Evolutionary conservation across 2,329 filamentous ascomycete genomes (phyloP), one percentile per base, ranked within the genome.

Genomic region (Sphaerulina vaccinii): DNA sequence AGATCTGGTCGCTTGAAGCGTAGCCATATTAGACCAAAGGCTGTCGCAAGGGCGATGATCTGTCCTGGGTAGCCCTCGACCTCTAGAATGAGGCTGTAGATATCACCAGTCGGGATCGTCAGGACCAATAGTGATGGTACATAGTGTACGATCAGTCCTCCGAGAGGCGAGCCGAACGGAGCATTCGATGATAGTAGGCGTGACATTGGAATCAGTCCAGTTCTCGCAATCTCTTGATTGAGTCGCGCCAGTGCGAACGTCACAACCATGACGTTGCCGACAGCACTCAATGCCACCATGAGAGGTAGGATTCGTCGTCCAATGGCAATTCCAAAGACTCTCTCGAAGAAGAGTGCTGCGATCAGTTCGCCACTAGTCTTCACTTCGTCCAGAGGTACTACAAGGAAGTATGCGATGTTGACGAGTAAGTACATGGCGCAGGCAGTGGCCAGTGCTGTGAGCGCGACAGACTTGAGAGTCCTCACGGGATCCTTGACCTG

Each of bases 81-180:
- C 40, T 89, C 84, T 0, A 88, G 71, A 22, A 89, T 88, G 61
- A 90, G 87, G 8, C 81, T 84, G 68, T 88, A 90, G 0, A 86
- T 82, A 40, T 85, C 79, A 2, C 76, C 74, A 0, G 84, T 82
- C 0, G 85, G 84, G 0, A 87, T 71, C 0, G 76, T 68, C 43
- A 89, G 87, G 2, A 88, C 83, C 1, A 88, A 70, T 1, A 86
- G 59, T 0, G 84, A 87, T 0, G 85, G 85, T 23, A 89, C 74
- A 60, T 81, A 88, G 61, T 88, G 84, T 1, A 88, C 75, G 3
- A 88, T 67, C 0, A 90, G 75, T 0, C 85, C 86, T 0, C 85
- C 85, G 1, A 87, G 67, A 0, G 86, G 86, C 0, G 85, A 81
- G 35, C 79, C 77, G 59, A 87, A 88, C 0, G 86, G 86, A 18